phyloP scores from a whole-genome alignment of 208 protist genomes.

The Leptomonas pyrrhocoris region DNA sequence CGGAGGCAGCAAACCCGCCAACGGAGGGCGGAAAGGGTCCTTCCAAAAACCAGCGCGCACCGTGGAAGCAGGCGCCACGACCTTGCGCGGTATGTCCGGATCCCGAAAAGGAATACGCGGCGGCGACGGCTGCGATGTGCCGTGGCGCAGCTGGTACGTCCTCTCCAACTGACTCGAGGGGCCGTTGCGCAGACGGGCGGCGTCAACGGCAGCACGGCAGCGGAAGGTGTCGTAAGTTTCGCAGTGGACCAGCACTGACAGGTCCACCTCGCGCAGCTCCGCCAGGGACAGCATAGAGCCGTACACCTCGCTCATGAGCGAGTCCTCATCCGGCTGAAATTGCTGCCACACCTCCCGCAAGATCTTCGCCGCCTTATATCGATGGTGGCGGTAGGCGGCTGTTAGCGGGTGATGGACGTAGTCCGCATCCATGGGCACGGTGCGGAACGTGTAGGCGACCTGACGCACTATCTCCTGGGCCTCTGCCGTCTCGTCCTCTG shows the following conservation, averaged over 20 bases:
- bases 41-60: conserved; percentile 31
- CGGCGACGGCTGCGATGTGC: conserved; percentile 4
- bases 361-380: conserved; percentile 30
- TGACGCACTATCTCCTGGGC: conserved; percentile 27
- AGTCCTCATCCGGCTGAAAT: not conserved
- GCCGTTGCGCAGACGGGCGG: conserved; percentile 21
- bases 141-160: conserved; percentile 24
- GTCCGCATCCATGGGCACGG: conserved; percentile 34
- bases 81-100: conserved; percentile 3
- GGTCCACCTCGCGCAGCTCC: conserved; percentile 39
- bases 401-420: conserved; percentile 65
- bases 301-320: conserved; percentile 58
- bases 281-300: conserved; percentile 38
- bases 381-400: conserved; percentile 47
- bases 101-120: conserved; percentile 10
- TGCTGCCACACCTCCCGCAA: conserved; percentile 33
- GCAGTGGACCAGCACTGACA: conserved; percentile 44
- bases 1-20: conserved; percentile 40
- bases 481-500: conserved; percentile 28
- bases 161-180: conserved; percentile 37
- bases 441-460: conserved; percentile 24
- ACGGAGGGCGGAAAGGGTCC: conserved; percentile 48
- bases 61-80: conserved; percentile 23
- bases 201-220: conserved; percentile 39
- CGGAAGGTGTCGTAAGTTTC: conserved; percentile 24